Percentiles rank a stretch among this genome's conserved stretches.
Conservation (phyloP, 2,329 filamentous ascomycete genomes). For the Pseudogymnoascus sp. region DNA sequence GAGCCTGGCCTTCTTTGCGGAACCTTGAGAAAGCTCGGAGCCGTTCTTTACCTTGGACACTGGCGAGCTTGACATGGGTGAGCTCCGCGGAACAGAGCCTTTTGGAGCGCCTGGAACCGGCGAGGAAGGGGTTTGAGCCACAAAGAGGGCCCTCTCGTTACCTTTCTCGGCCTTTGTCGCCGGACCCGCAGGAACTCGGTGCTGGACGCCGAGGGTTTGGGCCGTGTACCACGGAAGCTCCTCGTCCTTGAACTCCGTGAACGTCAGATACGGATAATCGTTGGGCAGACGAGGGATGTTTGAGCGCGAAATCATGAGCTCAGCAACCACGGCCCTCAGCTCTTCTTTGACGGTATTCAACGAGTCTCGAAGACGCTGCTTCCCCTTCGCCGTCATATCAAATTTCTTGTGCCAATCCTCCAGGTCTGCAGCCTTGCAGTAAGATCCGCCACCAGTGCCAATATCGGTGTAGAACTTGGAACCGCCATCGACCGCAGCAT, state of each 20-base stretch:
- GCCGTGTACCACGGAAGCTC: conserved; percentile 52
- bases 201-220: neutral
- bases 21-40: neutral
- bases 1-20: neutral
- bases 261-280: conserved; percentile 49
- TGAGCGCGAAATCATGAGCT: conserved; percentile 17
- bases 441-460: conserved; percentile 17
- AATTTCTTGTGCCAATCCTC: conserved; percentile 19
- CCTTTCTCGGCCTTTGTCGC: neutral
- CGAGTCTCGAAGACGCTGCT: conserved; percentile 13
- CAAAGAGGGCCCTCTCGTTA: neutral
- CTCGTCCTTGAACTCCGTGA: conserved; percentile 50
- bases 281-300: neutral
- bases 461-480: conserved; percentile 24
- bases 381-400: conserved; percentile 21
- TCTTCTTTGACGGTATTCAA: conserved; percentile 19
- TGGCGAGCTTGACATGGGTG: neutral
- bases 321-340: conserved; percentile 18
- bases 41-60: neutral
- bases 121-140: neutral
- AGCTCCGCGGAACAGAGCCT: neutral
- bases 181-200: neutral
- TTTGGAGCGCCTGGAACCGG: neutral
- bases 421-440: conserved; percentile 16
- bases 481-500: conserved; percentile 25